Evolutionary conservation across 148 eudicot species (phyloP), one percentile per base, ranked within the genome.

Genomic region (Amaranthus hypochondriacus): DNA sequence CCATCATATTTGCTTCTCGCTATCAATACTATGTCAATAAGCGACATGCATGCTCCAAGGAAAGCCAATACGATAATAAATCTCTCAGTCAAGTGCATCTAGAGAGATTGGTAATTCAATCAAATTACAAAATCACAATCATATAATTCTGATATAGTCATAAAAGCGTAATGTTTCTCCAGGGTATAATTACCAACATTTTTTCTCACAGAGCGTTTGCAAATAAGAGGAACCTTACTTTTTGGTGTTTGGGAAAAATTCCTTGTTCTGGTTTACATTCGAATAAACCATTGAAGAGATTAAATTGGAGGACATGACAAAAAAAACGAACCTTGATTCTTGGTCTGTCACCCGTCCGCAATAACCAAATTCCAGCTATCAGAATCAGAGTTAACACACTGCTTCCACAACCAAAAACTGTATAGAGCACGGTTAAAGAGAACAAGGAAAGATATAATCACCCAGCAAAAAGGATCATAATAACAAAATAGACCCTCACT

Each of bases 331-430:
- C 90, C 89, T 79, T 79, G 58, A 71, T 61, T 56, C 63, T 66
- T 66, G 68, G 75, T 73, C 59, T 66, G 61, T 57, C 66, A 70
- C 75, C 73, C 67, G 80, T 77, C 21, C 66, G 74, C 55, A 80
- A 53, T 69, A 78, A 62, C 59, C 69, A 78, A n/a, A 85, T 71
- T 11, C 77, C 83, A 39, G 67, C 66, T 71, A 91, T 56, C 64
- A 86, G 54, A 66, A 84, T 58, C 74, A 84, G 46, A 62, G 93
- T 83, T 66, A 82, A 15, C 21, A 81, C 43, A 81, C 82, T 91
- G 48, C 73, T 82, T 73, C 93, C 93, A 62, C 83, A 79, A 66
- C 89, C 91, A 18, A 91, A 72, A 43, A 91, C 82, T 71, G 91
- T 91, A 71, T 28, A 28, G 39, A 63, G 12, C 4, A 73, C 7